Conservation (phyloP, 495 filamentous ascomycete species). For the Bathelium albidoporum region DNA sequence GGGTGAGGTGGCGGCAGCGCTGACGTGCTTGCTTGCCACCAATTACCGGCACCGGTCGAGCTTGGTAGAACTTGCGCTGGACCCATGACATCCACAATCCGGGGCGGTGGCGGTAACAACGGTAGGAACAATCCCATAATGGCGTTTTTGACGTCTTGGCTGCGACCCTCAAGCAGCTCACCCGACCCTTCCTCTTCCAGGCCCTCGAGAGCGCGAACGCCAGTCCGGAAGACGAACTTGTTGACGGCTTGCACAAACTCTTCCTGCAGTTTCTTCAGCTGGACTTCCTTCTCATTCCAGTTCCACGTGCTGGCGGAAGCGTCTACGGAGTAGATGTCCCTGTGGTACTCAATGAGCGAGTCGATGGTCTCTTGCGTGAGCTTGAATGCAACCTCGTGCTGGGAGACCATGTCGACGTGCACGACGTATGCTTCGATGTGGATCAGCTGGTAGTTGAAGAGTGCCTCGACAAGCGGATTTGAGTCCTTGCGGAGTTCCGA, state of each 20-base stretch:
- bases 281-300: slow-evolving; percentile 94
- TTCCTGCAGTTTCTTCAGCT: slow-evolving; percentile 95
- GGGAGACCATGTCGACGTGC: slow-evolving; percentile 96
- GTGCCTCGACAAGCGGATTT: slow-evolving; percentile 79
- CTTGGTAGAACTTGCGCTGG: slow-evolving; percentile 76
- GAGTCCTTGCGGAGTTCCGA: slow-evolving; percentile 74
- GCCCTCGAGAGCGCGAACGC: slow-evolving; percentile 83
- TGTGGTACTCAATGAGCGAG: slow-evolving; percentile 88
- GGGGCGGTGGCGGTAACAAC: slow-evolving; percentile 82
- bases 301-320: slow-evolving; percentile 80
- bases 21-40: slow-evolving; percentile 61
- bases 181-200: slow-evolving; percentile 95
- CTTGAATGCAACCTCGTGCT: slow-evolving; percentile 98
- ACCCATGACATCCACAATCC: slow-evolving; percentile 83
- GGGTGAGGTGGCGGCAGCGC: slow-evolving; percentile 42
- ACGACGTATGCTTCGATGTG: slow-evolving; percentile 97
- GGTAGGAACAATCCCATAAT: slow-evolving; percentile 82
- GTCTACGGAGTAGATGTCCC: slow-evolving; percentile 90
- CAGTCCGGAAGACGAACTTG: slow-evolving; percentile 90
- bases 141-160: slow-evolving; percentile 83
- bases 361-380: slow-evolving; percentile 96
- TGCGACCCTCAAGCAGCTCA: slow-evolving; percentile 82
- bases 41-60: slow-evolving; percentile 63
- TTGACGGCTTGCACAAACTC: slow-evolving; percentile 96
- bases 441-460: slow-evolving; percentile 90